A percentile compares a stretch with the other conserved stretches of the same genome.
These are phyloP conservation scores for Paecilomyces fulvus DNA, from an alignment of 2,329 filamentous ascomycete species.

Conservation along the genomic window DNA sequence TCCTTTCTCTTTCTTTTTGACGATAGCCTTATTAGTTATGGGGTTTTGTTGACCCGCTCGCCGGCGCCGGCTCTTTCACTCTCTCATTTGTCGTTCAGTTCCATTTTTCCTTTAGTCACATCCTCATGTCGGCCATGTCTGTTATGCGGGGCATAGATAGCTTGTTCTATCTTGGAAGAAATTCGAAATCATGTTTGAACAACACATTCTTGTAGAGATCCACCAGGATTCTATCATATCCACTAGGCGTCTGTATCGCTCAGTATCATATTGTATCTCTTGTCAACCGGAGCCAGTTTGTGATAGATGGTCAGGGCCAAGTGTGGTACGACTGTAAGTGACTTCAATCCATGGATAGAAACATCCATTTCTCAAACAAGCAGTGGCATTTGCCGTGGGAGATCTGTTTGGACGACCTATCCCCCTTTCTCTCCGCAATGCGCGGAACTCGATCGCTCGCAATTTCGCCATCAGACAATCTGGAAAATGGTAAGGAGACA, in stretches of 20 bases:
- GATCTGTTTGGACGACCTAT: neutral
- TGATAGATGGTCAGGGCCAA: neutral
- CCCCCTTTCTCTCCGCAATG: neutral
- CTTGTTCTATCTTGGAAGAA: neutral
- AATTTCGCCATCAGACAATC: neutral
- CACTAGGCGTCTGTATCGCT: too few species aligned
- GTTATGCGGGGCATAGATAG: neutral
- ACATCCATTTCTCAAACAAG: neutral
- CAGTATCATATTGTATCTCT: too few species aligned
- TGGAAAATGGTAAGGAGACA: neutral
- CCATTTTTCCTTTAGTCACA: neutral
- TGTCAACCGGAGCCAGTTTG: neutral
- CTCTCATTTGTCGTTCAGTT: conserved; percentile 1
- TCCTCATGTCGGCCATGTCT: conserved; percentile 1
- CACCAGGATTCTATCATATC: too few species aligned
- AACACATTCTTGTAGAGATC: too few species aligned
- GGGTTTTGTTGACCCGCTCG: neutral
- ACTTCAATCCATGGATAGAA: neutral
- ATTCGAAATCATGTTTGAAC: neutral
- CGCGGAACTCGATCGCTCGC: neutral
- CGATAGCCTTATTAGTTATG: neutral
- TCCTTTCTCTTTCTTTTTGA: conserved; percentile 10
- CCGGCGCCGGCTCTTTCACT: neutral
- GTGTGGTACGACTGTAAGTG: neutral
- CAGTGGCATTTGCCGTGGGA: neutral